Percentiles rank a stretch among this genome's conserved stretches.
Conservation (phyloP, 2,329 filamentous ascomycete species). For the Colletotrichum sublineola region DNA sequence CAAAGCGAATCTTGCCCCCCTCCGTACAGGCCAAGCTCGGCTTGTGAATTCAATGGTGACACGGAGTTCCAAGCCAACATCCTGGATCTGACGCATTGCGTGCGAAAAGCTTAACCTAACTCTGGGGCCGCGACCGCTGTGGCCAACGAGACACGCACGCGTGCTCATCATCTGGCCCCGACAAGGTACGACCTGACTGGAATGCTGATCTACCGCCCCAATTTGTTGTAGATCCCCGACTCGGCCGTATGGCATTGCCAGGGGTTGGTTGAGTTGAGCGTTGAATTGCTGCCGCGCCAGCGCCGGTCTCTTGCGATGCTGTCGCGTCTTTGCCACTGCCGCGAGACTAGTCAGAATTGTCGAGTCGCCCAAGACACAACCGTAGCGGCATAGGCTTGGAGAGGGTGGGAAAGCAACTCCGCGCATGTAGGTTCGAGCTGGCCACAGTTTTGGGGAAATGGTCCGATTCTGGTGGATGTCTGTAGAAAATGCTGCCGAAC, state of each 20-base stretch:
- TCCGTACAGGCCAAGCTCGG: background rate
- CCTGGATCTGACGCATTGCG: constrained; percentile 29
- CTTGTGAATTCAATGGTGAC: constrained; percentile 13
- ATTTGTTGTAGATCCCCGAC: background rate
- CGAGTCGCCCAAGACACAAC: background rate
- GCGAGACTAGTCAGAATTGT: background rate
- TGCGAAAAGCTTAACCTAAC: constrained; percentile 23
- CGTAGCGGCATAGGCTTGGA: background rate
- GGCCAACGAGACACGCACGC: background rate
- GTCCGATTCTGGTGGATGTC: background rate
- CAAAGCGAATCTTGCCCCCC: constrained; percentile 27
- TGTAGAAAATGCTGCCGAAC: background rate
- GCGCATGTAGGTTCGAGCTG: background rate
- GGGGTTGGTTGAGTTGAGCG: background rate
- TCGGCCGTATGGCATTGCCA: background rate
- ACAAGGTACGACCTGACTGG: background rate
- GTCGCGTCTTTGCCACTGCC: constrained; percentile 7
- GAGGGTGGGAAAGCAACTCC: background rate
- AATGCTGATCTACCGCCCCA: background rate
- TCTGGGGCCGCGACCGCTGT: background rate
- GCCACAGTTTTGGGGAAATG: background rate
- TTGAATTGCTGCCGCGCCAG: background rate
- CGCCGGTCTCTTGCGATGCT: background rate
- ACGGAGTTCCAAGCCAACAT: constrained; percentile 8
- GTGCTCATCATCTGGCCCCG: background rate